Percentiles rank a stretch among this genome's conserved stretches.
Conservation (phyloP, 805 yeast genomes). For the Candida suzukii region DNA sequence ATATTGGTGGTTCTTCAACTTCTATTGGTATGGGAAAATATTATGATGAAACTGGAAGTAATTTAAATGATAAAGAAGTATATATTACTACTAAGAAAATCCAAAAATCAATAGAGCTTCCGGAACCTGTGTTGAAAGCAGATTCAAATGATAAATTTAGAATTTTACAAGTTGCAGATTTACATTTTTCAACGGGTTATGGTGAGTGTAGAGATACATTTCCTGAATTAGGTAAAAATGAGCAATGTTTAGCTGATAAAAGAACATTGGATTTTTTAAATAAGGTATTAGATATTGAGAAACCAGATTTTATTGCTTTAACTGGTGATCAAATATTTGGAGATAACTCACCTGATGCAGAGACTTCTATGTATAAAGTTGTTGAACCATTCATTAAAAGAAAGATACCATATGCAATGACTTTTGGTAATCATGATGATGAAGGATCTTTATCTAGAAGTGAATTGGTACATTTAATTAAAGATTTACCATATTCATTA, state of each 20-base stretch:
- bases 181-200: constrained; percentile 80
- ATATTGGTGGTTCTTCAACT: constrained; percentile 2
- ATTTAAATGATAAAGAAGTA: constrained; percentile 14
- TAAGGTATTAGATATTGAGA: constrained; percentile 60
- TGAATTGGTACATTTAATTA: constrained; percentile 51
- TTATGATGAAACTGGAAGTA: neutral
- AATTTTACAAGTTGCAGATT: constrained; percentile 83
- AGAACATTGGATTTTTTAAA: constrained; percentile 58
- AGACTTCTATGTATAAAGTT: constrained; percentile 74
- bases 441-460: constrained; percentile 64
- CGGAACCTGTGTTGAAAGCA: constrained; percentile 14
- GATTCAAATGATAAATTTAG: constrained; percentile 50
- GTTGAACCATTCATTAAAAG: constrained; percentile 60
- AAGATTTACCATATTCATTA: constrained; percentile 60
- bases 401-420: constrained; percentile 75
- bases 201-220: constrained; percentile 75
- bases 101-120: constrained; percentile 20
- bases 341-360: constrained; percentile 68
- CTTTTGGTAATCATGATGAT: constrained; percentile 92
- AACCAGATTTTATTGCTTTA: constrained; percentile 78
- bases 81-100: constrained; percentile 29
- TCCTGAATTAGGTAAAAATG: constrained; percentile 34
- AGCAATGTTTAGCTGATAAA: constrained; percentile 70
- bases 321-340: constrained; percentile 95
- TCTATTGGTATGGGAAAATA: constrained; percentile 3